phyloP scores from a whole-genome alignment of 2,329 filamentous ascomycete genomes.

The Mariannaea sp. region DNA sequence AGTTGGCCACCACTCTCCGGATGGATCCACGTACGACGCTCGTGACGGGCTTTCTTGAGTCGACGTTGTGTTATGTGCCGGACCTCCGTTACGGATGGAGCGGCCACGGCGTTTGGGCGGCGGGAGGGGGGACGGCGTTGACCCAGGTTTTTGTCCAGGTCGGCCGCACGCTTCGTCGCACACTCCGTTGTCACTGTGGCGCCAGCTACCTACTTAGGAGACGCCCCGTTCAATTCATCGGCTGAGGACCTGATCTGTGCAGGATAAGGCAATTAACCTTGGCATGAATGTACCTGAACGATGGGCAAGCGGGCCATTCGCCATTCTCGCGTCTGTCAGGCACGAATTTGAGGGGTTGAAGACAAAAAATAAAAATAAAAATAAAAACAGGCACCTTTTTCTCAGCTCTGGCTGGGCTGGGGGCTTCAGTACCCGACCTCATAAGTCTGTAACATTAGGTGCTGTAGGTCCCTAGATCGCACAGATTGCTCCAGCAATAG shows the following conservation, averaged over 20 bases:
- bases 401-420: too few relatives aligned
- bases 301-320: too few relatives aligned
- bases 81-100: conserved; percentile 6
- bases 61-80: neutral
- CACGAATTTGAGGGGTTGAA: conserved; percentile 16
- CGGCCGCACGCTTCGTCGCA: neutral
- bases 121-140: neutral
- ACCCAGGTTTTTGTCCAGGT: neutral
- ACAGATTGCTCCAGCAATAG: neutral
- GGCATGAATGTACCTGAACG: too few relatives aligned
- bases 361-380: conserved; percentile 10
- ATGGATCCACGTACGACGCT: neutral
- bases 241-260: too few relatives aligned
- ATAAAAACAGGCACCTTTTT: too few relatives aligned
- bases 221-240: too few relatives aligned
- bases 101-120: conserved; percentile 7
- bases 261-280: too few relatives aligned
- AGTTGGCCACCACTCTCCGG: neutral
- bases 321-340: conserved; percentile 12
- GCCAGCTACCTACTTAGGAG: neutral
- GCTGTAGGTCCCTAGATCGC: too few relatives aligned
- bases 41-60: neutral
- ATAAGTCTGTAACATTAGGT: too few relatives aligned
- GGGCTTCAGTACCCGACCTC: neutral
- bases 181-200: too few relatives aligned